A percentile compares a stretch with the other conserved stretches of the same genome.
Conservation (phyloP, 169 alveolate genomes). For the Plasmodium knowlesi region DNA sequence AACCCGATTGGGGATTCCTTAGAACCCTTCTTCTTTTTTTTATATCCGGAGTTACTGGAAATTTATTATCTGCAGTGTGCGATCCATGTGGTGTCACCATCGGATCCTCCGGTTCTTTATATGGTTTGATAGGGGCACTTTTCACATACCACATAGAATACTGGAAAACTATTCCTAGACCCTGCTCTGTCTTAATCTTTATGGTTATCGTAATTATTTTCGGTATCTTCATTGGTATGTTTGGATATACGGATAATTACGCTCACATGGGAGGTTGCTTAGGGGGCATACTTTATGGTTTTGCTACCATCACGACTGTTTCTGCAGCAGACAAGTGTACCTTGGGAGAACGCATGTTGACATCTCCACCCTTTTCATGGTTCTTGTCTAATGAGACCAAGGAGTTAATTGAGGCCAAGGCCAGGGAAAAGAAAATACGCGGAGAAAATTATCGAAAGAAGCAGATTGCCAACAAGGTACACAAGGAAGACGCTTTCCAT, state of each 20-base stretch:
- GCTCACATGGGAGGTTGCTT: conserved; percentile 90
- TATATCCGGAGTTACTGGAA: conserved; percentile 88
- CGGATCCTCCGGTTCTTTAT: conserved; percentile 92
- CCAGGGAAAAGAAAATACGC: conserved; percentile 71
- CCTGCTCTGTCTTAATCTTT: conserved; percentile 82
- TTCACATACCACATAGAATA: conserved; percentile 88
- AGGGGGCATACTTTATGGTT: conserved; percentile 86
- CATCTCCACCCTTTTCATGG: conserved; percentile 80
- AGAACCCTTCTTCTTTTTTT: conserved; percentile 84
- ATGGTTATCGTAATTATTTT: conserved; percentile 80
- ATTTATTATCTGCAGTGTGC: conserved; percentile 86
- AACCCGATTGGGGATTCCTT: conserved; percentile 92
- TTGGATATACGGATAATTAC: conserved; percentile 87
- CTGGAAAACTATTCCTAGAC: conserved; percentile 90
- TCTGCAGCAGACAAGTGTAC: conserved; percentile 84
- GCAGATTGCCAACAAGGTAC: conserved; percentile 64
- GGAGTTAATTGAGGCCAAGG: conserved; percentile 50
- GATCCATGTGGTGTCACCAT: conserved; percentile 91
- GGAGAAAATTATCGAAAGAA: conserved; percentile 75
- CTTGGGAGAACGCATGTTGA: conserved; percentile 75
- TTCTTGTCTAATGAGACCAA: conserved; percentile 72
- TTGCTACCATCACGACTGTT: conserved; percentile 85
- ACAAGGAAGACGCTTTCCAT: conserved; percentile 61
- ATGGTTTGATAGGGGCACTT: conserved; percentile 91
- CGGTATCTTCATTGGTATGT: conserved; percentile 84